These are phyloP conservation scores for Exophiala viscosa DNA, from an alignment of 2,329 filamentous ascomycete species.

Conservation along the genomic window DNA sequence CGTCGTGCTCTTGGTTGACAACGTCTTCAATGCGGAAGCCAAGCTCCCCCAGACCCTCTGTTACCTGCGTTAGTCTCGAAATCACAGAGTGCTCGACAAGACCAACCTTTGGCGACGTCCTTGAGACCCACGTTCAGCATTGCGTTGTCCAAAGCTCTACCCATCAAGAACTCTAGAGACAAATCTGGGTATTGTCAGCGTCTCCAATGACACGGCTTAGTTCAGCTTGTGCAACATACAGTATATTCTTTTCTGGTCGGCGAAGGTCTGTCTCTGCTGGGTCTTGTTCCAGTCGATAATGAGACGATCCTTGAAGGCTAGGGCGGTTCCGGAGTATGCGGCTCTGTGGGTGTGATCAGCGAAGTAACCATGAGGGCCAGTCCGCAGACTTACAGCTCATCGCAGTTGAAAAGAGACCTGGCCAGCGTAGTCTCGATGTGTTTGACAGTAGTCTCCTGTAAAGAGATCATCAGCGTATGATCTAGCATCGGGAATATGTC, in stretches of 20 bases:
- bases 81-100: conserved; percentile 10
- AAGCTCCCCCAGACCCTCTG: conserved; percentile 80
- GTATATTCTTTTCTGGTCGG: conserved; percentile 90
- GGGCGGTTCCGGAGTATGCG: conserved; percentile 82
- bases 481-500: background rate
- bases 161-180: conserved; percentile 97
- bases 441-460: conserved; percentile 74
- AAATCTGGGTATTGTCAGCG: conserved; percentile 56
- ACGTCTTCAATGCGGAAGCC: conserved; percentile 97
- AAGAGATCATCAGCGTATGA: conserved; percentile 12
- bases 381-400: conserved; percentile 59
- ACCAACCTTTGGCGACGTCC: conserved; percentile 70
- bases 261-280: conserved; percentile 89
- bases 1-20: conserved; percentile 91
- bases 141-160: conserved; percentile 91
- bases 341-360: conserved; percentile 49
- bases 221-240: conserved; percentile 47
- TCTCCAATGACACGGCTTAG: background rate
- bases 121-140: conserved; percentile 95
- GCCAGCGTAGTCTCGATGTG: conserved; percentile 97
- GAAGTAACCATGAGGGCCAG: background rate
- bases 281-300: conserved; percentile 98
- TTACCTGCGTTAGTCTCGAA: conserved; percentile 24
- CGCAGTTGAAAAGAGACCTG: conserved; percentile 95
- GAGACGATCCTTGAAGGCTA: conserved; percentile 89